phyloP scores from a whole-genome alignment of 2,329 filamentous ascomycete species.

The Geoglossum cookeanum region DNA sequence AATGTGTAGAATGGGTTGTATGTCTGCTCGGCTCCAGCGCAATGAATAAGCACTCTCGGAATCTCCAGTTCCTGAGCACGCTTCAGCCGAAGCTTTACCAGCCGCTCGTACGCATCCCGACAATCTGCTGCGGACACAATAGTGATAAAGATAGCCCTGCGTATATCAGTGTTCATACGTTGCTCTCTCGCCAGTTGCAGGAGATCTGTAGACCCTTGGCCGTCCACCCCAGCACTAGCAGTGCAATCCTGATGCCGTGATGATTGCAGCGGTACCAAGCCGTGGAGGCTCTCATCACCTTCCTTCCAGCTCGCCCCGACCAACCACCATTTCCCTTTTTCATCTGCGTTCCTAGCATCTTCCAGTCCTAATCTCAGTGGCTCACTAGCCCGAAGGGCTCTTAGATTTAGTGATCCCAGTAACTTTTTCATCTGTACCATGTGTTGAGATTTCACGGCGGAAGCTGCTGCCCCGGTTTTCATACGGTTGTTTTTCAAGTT shows the following conservation, averaged over 20 bases:
- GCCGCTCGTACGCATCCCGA: constrained; percentile 62
- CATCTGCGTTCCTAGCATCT: constrained; percentile 69
- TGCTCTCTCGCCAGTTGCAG: constrained; percentile 18
- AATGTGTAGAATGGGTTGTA: constrained; percentile 93
- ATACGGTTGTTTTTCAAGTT: constrained; percentile 87
- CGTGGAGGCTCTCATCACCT: constrained; percentile 18
- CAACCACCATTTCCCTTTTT: constrained; percentile 94
- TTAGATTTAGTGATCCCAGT: constrained; percentile 54
- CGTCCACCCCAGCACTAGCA: constrained; percentile 3
- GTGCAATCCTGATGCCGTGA: constrained; percentile 3
- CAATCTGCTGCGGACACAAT: constrained; percentile 73
- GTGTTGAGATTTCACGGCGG: constrained; percentile 58
- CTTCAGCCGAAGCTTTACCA: constrained; percentile 70
- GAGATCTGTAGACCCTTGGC: constrained; percentile 14
- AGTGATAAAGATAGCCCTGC: constrained; percentile 80
- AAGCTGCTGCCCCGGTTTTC: constrained; percentile 53
- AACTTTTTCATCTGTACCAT: constrained; percentile 77
- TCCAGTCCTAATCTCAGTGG: constrained; percentile 63
- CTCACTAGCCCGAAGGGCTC: constrained; percentile 52
- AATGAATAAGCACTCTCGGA: constrained; percentile 71
- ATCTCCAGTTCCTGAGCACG: constrained; percentile 74
- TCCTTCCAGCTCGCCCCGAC: constrained; percentile 78
- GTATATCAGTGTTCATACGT: constrained; percentile 47
- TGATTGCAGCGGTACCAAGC: constrained; percentile 19
- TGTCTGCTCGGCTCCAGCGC: constrained; percentile 57